Conservation (phyloP, 2,329 filamentous ascomycete species). For the Fusarium albosuccineum region DNA sequence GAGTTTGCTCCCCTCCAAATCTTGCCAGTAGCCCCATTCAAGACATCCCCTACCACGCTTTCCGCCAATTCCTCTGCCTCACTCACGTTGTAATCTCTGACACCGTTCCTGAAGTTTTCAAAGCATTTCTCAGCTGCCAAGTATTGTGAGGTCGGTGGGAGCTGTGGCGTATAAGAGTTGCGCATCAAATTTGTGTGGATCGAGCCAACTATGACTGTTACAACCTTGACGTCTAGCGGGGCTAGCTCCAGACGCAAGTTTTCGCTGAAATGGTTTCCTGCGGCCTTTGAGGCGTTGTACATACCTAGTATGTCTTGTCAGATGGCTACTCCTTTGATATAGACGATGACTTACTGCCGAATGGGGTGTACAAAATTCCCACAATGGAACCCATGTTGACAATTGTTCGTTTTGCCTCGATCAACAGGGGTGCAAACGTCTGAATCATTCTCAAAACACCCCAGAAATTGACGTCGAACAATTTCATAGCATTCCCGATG, state of each 20-base stretch:
- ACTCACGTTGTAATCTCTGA: too few relatives aligned
- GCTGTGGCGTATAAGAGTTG: too few relatives aligned
- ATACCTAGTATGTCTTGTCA: not conserved
- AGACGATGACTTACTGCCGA: too few relatives aligned
- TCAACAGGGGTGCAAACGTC: constrained; percentile 54
- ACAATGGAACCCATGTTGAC: constrained; percentile 57
- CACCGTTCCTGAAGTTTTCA: too few relatives aligned
- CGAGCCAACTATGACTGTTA: not conserved
- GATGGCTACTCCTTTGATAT: too few relatives aligned
- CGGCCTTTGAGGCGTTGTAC: not conserved
- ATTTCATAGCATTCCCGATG: not conserved
- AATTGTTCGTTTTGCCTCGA: constrained; percentile 50
- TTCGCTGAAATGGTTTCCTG: not conserved
- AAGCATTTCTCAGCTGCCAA: too few relatives aligned
- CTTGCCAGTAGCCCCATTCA: too few relatives aligned
- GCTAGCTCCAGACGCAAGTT: not conserved
- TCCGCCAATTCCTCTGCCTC: too few relatives aligned
- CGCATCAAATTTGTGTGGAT: too few relatives aligned
- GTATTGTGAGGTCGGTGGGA: too few relatives aligned
- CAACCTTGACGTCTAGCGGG: not conserved
- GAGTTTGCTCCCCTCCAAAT: too few relatives aligned
- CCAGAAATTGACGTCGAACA: constrained; percentile 56
- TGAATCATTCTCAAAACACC: constrained; percentile 55
- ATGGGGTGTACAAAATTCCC: not conserved
- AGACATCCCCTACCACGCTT: too few relatives aligned